Evolutionary conservation across 23 red algal species (phyloP), one percentile per base, ranked within the genome.

Genomic region (Gracilaria domingensis): DNA sequence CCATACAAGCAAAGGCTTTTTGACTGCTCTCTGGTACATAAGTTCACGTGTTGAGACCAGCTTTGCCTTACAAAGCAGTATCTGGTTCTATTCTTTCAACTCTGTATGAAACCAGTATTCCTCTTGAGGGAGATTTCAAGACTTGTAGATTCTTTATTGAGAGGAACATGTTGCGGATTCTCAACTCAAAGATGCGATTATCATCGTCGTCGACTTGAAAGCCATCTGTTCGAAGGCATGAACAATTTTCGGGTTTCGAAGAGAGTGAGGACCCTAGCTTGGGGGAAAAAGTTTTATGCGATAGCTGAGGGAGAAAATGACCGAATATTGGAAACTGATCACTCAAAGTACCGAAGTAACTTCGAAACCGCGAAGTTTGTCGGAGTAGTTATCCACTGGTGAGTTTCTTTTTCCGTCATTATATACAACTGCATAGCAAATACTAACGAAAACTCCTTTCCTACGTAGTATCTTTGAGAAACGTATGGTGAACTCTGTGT

Each of bases 191-290:
- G 64, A 37, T 69, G 64, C 38, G 9, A 36, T 0, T 69, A 69
- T 36, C 64, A 69, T 69, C 64, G 64, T 17, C 4, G 33, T 37
- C 28, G 17, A 32, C 16, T 69, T 9, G 64, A 69, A 69, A 38
- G 4, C 38, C 26, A 12, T 69, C 32, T 69, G 7, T 37, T 69
- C 38, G 33, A 37, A 69, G 12, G 64, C 9, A 17, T 17, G 12
- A 69, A 69, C 16, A 69, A 69, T 9, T 69, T 69, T 37, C 30
- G 64, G 7, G 64, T 37, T 69, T 69, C 64, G 12, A 36, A 69
- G 33, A 69, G 64, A 12, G 64, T 18, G 5, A 69, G 30, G 12
- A 17, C 4, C 3, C 32, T 69, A 36, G 29, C 36, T 8, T 69
- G 64, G 64, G 38, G 16, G 16, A 36, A 20, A 37, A 17, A 38